Evolutionary conservation across 2,329 filamentous ascomycete genomes (phyloP), one percentile per base, ranked within the genome.

Genomic region (Nemania sp.): DNA sequence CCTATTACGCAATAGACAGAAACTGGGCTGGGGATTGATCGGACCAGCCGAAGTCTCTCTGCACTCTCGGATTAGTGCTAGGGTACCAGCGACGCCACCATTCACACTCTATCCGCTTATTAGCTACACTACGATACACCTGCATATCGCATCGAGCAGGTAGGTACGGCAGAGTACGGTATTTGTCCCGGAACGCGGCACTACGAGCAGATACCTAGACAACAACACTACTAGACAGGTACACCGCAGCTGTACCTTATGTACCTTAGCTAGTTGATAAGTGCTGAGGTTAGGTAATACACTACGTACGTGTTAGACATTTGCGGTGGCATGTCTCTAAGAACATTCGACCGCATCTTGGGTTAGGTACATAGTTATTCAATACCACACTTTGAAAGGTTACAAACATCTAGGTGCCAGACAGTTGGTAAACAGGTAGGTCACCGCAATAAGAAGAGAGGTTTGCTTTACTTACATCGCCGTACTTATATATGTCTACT

Each of bases 91-190:
- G 35, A 66, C 63, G 57, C 66, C 66, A 66, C 57, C 54, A 51
- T 55, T 53, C 35, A 61, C 54, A 10, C 52, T 57, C 57, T 51
- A 51, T 26, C 41, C 41, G 55, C 54, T 41, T 27, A 59, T 69
- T 69, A 66, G 67, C 55, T 62, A 47, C 62, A 47, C 63, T 60
- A 66, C 66, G 58, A 53, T 41, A 41, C 53, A 32, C 57, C 58
- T 32, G 63, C 57, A 56, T 62, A 35, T 38, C 24, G 41, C 41
- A 58, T 49, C 60, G 32, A 55, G 52, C 53, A 56, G 54, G 41
- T 61, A 61, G 22, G 18, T 54, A 54, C 20, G 29, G 35, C 26
- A 55, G 56, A 18, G 18, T 54, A 54, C 20, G 29, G 35, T 35
- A 55, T 55, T 20, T 49, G 47, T 41, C 20, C 58, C 59, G 47